Evolutionary conservation across 2,329 filamentous ascomycete genomes (phyloP), one percentile per base, ranked within the genome.

Genomic region (Cercospora zeae-maydis): DNA sequence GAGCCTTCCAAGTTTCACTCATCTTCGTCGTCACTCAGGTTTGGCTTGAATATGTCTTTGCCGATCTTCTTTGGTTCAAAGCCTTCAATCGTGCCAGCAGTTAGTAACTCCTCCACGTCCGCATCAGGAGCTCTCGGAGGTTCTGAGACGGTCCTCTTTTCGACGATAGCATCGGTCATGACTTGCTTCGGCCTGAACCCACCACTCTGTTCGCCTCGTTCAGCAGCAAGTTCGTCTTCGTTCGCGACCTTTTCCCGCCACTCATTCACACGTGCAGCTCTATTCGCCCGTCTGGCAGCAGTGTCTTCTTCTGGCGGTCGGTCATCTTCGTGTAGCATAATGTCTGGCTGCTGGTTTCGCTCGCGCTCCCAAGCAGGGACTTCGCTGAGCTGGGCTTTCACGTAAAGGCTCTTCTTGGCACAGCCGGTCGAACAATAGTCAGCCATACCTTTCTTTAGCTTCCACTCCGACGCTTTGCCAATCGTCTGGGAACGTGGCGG

Each of bases 391-490:
- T 99, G 95, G 24, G 96, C 90, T 72, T 92, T 91, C 70, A 98
- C 83, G 76, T 92, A 96, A 68, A 96, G 81, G 2, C 91, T 92
- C 54, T 91, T 84, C 67, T 86, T 85, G 1, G 90, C 90, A 78
- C 95, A 99, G 39, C 82, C 82, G 59, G 88, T 82, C 0, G 88
- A 91, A 76, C 95, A 99, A 91, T 92, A 99, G 77, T 88, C 89
- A 78, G 95, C 91, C 14, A 93, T 77, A 72, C 91, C 86, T 67
- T 86, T 85, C 58, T 83, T 85, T 63, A 90, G 88, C 79, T 87
- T 93, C 67, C 86, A 85, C 14, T 86, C 87, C 1, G 82, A 83
- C 10, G 80, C 78, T 14, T 81, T 78, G 57, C 84, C 81, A 33
- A 81, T 81, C 33, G 63, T 69, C 24, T 64, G 59, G 21, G 62